Conservation (phyloP, 2,329 filamentous ascomycete species). For the Zymoseptoria ardabiliae region DNA sequence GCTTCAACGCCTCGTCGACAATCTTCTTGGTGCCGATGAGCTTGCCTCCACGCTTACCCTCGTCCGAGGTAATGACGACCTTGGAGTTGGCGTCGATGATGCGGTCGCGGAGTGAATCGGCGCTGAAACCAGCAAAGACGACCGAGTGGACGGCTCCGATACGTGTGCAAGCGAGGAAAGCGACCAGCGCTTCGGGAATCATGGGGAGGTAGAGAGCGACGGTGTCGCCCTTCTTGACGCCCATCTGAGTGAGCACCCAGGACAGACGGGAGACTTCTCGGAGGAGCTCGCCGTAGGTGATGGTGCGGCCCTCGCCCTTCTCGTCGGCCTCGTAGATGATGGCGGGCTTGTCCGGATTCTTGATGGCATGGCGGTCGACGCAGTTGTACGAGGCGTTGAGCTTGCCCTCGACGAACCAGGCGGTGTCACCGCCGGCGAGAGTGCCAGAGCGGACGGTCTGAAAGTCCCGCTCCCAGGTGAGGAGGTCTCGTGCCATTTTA, state of each 20-base stretch:
- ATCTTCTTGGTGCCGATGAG: slow-evolving; percentile 98
- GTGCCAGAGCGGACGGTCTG: slow-evolving; percentile 76
- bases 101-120: slow-evolving; percentile 90
- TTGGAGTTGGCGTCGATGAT: slow-evolving; percentile 85
- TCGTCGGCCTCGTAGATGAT: slow-evolving; percentile 99
- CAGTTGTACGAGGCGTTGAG: slow-evolving; percentile 97
- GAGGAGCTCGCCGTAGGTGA: slow-evolving; percentile 89
- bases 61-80: slow-evolving; percentile 93
- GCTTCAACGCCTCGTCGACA: slow-evolving; percentile 92
- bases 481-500: slow-evolving; percentile 73
- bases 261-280: slow-evolving; percentile 83
- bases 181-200: slow-evolving; percentile 91
- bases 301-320: slow-evolving; percentile 72
- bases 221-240: slow-evolving; percentile 93
- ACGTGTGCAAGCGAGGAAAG: slow-evolving; percentile 82
- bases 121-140: slow-evolving; percentile 94
- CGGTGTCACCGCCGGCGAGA: slow-evolving; percentile 70
- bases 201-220: slow-evolving; percentile 97
- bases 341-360: slow-evolving; percentile 84
- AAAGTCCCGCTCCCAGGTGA: slow-evolving; percentile 88
- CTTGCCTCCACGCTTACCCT: slow-evolving; percentile 97
- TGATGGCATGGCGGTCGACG: slow-evolving; percentile 92
- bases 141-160: slow-evolving; percentile 97
- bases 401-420: slow-evolving; percentile 91
- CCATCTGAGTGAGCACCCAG: slow-evolving; percentile 87